Conservation (phyloP, 2,329 filamentous ascomycete genomes). For the Sporothrix dimorphospora region DNA sequence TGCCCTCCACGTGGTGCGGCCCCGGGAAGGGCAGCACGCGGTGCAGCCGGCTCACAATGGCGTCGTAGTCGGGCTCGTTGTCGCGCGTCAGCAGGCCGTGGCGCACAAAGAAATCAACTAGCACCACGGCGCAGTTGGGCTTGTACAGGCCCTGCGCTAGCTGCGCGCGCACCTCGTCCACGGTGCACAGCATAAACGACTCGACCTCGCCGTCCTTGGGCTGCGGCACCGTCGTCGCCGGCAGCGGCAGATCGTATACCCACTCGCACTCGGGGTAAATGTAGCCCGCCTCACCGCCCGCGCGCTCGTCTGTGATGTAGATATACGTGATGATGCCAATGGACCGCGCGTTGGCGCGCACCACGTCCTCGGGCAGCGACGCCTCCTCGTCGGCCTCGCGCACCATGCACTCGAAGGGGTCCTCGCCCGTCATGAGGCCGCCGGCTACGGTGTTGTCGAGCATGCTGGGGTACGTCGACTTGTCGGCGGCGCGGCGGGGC, state of each 20-base stretch:
- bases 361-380: slow-evolving; percentile 69
- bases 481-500: slow-evolving; percentile 72
- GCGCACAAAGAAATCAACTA: slow-evolving; percentile 88
- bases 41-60: slow-evolving; percentile 76
- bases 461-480: slow-evolving; percentile 89
- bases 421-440: slow-evolving; percentile 79
- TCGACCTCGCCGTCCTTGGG: slow-evolving; percentile 91
- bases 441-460: slow-evolving; percentile 91
- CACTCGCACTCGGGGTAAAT: slow-evolving; percentile 92
- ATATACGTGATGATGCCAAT: slow-evolving; percentile 81
- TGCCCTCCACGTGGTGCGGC: slow-evolving; percentile 44
- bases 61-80: slow-evolving; percentile 76
- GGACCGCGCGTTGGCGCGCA: slow-evolving; percentile 61
- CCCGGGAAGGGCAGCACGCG: slow-evolving; percentile 80
- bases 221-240: slow-evolving; percentile 64
- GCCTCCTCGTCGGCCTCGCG: slow-evolving; percentile 91
- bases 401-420: slow-evolving; percentile 78
- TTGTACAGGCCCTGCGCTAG: slow-evolving; percentile 80
- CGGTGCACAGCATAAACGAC: slow-evolving; percentile 74
- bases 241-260: slow-evolving; percentile 84
- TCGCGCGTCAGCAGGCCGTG: slow-evolving; percentile 78
- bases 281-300: slow-evolving; percentile 78
- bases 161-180: slow-evolving; percentile 70
- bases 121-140: slow-evolving; percentile 83
- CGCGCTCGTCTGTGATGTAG: slow-evolving; percentile 73